Evolutionary conservation across 192 early-diverging fungal genomes (phyloP), one percentile per base, ranked within the genome.

Genomic region (Gigaspora rosea): DNA sequence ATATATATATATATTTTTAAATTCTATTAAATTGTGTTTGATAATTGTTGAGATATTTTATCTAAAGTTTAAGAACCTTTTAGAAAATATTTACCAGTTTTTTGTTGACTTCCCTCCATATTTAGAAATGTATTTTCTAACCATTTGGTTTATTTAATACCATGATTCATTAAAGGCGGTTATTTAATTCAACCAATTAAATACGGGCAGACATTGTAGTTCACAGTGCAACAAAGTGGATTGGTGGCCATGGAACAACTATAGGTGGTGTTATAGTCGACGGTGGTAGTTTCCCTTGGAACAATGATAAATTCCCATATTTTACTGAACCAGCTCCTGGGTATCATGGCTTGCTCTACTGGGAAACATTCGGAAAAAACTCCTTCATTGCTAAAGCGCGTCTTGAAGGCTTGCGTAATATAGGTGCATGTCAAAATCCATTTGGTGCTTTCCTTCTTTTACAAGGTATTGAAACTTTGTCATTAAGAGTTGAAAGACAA

Each of bases 171-270:
- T 36, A 64, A 35, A 64, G 62, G 94, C 66, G 93, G 92, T 16
- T 95, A 92, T 81, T 79, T 94, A 52, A 82, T 89, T 41, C 88
- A 88, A n/a, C 96, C 96, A 8, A 91, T 98, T 73, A 91, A 94
- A 51, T 91, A 95, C 81, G 95, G 95, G 96, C 96, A n/a, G 95
- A 98, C 84, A 98, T 98, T 80, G 91, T 98, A 77, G 91, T 94
- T 18, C 92, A 92, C 66, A 95, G 94, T 49, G 95, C 96, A 18
- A 98, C 95, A 48, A 98, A 98, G 86, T 98, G 96, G 96, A 91
- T 93, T 54, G 88, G 90, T 27, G 89, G 96, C 18, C 96, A 98
- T 82, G 96, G 96, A 51, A 96, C 90, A 41, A 95, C 94, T 27
- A 90, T 98, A 75, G 96, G 96, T 64, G 96, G 95, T 51, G 90